phyloP scores from a whole-genome alignment of 2,329 filamentous ascomycete species.

The Fusarium guadeloupense region DNA sequence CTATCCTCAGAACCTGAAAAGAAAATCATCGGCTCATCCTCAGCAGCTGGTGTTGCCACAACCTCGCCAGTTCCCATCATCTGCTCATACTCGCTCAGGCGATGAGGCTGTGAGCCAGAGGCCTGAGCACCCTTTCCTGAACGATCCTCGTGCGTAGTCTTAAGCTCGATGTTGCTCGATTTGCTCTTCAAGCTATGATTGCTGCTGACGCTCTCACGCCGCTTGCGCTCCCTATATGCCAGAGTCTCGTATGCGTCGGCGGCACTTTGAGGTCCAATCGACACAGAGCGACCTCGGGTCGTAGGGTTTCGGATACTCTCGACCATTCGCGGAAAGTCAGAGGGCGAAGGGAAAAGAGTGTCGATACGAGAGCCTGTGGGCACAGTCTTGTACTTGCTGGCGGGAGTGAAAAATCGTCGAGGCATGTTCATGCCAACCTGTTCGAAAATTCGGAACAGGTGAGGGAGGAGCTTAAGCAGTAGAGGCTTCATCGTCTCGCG shows the following conservation, averaged over 20 bases:
- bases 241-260: conserved; percentile 96
- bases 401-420: conserved; percentile 88
- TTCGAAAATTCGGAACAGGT: conserved; percentile 87
- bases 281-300: conserved; percentile 78
- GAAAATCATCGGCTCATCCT: conserved; percentile 49
- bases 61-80: conserved; percentile 76
- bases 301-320: conserved; percentile 81
- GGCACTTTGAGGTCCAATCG: conserved; percentile 92
- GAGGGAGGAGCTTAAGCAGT: conserved; percentile 79
- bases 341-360: conserved; percentile 89
- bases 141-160: conserved; percentile 51
- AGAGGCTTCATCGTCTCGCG: conserved; percentile 87
- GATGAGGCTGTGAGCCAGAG: conserved; percentile 57
- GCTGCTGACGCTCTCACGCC: conserved; percentile 64
- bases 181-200: conserved; percentile 59
- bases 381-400: conserved; percentile 89
- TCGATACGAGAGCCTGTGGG: conserved; percentile 74
- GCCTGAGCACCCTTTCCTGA: conserved; percentile 52
- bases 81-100: conserved; percentile 72
- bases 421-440: conserved; percentile 81
- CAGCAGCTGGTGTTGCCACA: conserved; percentile 46
- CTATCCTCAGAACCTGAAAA: conserved; percentile 54
- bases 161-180: conserved; percentile 54
- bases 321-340: conserved; percentile 83
- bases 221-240: conserved; percentile 79